These are phyloP conservation scores for Didymella pomorum DNA, from an alignment of 2,329 filamentous ascomycete species.

Conservation along the genomic window DNA sequence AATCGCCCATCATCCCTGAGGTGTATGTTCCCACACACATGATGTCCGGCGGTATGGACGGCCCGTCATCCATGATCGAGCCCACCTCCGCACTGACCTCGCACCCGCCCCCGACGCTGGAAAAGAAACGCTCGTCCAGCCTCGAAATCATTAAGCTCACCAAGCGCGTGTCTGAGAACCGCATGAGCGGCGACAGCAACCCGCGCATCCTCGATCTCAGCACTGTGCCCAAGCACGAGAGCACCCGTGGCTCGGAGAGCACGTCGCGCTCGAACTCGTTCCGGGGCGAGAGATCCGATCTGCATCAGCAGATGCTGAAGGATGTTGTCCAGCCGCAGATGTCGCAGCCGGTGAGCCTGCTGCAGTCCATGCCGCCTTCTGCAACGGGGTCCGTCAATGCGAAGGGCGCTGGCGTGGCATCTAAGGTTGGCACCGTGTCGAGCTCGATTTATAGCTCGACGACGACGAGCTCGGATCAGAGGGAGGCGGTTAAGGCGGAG, in stretches of 20 bases:
- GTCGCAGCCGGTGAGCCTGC: background rate
- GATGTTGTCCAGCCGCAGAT: background rate
- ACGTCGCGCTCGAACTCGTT: slow-evolving; percentile 7
- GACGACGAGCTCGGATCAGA: slow-evolving; percentile 24
- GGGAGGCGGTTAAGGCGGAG: slow-evolving; percentile 24
- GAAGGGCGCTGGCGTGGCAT: background rate
- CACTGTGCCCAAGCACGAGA: slow-evolving; percentile 15
- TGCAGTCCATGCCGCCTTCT: background rate
- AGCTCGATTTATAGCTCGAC: slow-evolving; percentile 17
- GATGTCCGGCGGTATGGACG: slow-evolving; percentile 12
- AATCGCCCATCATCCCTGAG: background rate
- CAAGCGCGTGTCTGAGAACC: slow-evolving; percentile 7
- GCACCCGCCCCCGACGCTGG: background rate
- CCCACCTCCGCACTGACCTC: slow-evolving; percentile 7
- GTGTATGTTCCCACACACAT: slow-evolving; percentile 10
- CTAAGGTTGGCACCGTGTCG: slow-evolving; percentile 12
- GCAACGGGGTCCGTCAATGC: background rate
- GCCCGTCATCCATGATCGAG: slow-evolving; percentile 14
- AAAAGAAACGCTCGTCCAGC: slow-evolving; percentile 21
- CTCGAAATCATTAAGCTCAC: slow-evolving; percentile 31
- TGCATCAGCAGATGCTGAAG: slow-evolving; percentile 7
- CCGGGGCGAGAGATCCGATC: background rate
- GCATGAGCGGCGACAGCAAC: slow-evolving; percentile 16
- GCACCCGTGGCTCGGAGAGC: background rate
- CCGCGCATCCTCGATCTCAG: slow-evolving; percentile 25